These are phyloP conservation scores for Phoma sp. DNA, from an alignment of 2,329 filamentous ascomycete species.

Conservation along the genomic window DNA sequence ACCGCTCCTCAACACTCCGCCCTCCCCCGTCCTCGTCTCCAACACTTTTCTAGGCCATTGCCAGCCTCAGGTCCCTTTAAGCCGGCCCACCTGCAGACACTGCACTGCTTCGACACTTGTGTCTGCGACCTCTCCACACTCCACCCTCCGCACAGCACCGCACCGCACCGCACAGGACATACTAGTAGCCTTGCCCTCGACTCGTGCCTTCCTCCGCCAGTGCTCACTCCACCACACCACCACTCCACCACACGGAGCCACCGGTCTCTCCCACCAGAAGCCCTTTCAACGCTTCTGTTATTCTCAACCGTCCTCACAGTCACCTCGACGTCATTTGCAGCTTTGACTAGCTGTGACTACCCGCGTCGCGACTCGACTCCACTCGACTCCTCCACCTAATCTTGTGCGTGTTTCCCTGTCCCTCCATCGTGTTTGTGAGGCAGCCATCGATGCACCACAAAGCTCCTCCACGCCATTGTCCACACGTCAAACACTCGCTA, in stretches of 20 bases:
- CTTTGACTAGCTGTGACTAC: slow-evolving; percentile 38
- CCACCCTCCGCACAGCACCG: too few species aligned
- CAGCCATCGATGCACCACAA: not conserved
- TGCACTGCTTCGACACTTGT: slow-evolving; percentile 22
- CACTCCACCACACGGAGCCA: slow-evolving; percentile 28
- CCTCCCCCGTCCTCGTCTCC: slow-evolving; percentile 25
- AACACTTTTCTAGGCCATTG: slow-evolving; percentile 41
- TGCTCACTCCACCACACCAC: not conserved
- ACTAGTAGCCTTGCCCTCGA: slow-evolving; percentile 11
- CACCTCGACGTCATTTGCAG: slow-evolving; percentile 44
- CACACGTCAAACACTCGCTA: slow-evolving; percentile 18
- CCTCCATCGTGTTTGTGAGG: too few species aligned
- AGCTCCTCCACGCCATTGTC: not conserved
- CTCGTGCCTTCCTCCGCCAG: slow-evolving; percentile 9
- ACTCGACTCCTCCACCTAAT: slow-evolving; percentile 26
- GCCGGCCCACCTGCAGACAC: slow-evolving; percentile 31
- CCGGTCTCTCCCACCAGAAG: slow-evolving; percentile 32
- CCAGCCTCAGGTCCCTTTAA: slow-evolving; percentile 44
- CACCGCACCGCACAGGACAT: too few species aligned
- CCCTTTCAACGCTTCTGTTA: slow-evolving; percentile 13
- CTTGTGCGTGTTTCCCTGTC: slow-evolving; percentile 24
- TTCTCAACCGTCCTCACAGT: slow-evolving; percentile 21
- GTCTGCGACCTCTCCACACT: slow-evolving; percentile 7
- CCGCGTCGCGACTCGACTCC: slow-evolving; percentile 20
- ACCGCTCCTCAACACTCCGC: slow-evolving; percentile 44